A percentile compares a stretch with the other conserved stretches of the same genome.
Conservation (phyloP, 768 basidiomycete species). For the Boletus edulis region DNA sequence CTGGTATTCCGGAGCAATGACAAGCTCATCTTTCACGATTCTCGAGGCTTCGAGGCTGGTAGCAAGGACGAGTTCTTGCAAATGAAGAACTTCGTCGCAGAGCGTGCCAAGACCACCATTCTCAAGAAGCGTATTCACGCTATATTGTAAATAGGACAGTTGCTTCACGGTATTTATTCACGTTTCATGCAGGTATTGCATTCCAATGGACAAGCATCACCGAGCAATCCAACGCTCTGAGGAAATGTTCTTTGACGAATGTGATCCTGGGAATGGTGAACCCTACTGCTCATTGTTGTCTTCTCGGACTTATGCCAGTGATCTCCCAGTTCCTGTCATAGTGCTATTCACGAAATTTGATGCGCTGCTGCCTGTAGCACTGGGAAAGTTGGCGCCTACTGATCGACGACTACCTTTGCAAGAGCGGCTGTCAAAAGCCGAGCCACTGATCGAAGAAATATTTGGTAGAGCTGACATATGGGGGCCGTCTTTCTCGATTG, state of each 20-base stretch:
- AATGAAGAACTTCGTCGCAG: background rate
- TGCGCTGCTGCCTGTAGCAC: background rate
- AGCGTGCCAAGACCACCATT: background rate
- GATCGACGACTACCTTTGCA: background rate
- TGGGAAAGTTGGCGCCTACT: background rate
- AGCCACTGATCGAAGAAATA: background rate
- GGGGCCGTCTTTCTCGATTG: background rate
- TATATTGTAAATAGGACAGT: background rate
- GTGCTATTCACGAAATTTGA: background rate
- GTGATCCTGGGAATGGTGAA: background rate
- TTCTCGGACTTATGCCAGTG: background rate
- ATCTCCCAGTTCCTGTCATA: background rate
- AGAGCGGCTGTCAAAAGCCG: background rate
- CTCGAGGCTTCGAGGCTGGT: background rate
- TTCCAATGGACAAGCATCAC: background rate
- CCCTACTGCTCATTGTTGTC: background rate
- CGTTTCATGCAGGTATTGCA: background rate
- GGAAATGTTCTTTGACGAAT: background rate
- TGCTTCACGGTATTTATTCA: background rate
- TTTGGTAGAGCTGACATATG: background rate
- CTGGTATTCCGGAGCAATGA: background rate
- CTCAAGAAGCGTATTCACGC: background rate
- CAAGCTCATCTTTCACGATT: background rate
- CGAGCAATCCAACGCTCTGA: background rate
- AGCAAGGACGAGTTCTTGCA: background rate